Base-by-base conservation (phyloP, 2,329 filamentous ascomycete genomes). In the Chaetomiaceae sp. region DNA sequence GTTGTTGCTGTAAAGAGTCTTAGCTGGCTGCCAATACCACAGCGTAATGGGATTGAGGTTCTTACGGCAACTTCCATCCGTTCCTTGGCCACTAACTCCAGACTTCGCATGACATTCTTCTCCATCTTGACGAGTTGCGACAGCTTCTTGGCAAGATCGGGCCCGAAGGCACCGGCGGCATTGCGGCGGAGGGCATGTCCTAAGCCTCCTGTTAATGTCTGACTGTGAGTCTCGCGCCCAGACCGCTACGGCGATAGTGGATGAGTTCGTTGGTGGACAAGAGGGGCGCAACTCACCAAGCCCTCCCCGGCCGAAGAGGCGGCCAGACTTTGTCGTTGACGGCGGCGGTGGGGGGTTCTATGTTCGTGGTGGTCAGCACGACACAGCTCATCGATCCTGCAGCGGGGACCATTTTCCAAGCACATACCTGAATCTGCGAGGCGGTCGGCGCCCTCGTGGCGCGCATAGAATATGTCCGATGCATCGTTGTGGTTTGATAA, bases 81-180 rank as follows among this genome's bases (percentile, higher is more conserved):
- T 79, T 99, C 94, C 67, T 90, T 86, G 41, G 90, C 90, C 49
- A 97, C 94, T 45, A 90, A 80, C 71, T 99, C 94, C 80, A 97
- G 85, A 70, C 90, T 96, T 72, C 94, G 90, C 94, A 99, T 99
- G 53, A 96, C 89, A 69, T 99, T 97, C 85, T 99, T 99, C 77
- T 99, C 94, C 94, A 99, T 99, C 83, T 99, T 99, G 59, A 99
- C 94, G 48, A 99, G 82, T 76, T 95, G 89, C 36, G 91, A 90
- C 58, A 99, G 85, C 81, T 99, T 99, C 82, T 96, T 96, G 54
- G 94, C 87, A 54, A 99, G 85, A 66, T 99, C 94, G 53, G 91
- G 82, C 58, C 82, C 81, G 61, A 90, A 90, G 64, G 87, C 85
- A 62, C 87, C 88, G 59, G 87, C 86, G 38, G 85, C 80, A 67